Percentiles rank a stretch among this genome's conserved stretches.
These are phyloP conservation scores for Boletus sp. DNA, from an alignment of 1,284 basidiomycete genomes.

Conservation along the genomic window DNA sequence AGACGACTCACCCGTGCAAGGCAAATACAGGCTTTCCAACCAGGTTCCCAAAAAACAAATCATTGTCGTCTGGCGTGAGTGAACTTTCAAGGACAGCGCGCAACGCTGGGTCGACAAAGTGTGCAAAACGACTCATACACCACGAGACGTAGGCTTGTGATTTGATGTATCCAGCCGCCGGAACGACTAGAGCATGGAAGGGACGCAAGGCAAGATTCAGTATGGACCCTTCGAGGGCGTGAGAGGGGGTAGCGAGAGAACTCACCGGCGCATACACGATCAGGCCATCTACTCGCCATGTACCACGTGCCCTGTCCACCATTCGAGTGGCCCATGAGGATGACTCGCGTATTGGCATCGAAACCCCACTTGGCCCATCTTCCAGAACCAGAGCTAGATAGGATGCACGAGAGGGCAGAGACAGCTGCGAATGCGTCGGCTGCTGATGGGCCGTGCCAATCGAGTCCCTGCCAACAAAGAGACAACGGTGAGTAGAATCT, in stretches of 20 bases:
- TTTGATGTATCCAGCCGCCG: conserved; percentile 81
- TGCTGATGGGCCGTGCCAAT: conserved; percentile 81
- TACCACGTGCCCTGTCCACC: conserved; percentile 92
- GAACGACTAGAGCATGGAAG: conserved; percentile 47
- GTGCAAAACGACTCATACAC: conserved; percentile 66
- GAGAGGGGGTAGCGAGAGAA: background rate
- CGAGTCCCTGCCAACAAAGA: conserved; percentile 58
- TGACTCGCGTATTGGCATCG: conserved; percentile 41
- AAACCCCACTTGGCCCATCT: conserved; percentile 47
- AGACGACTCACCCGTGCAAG: conserved; percentile 65
- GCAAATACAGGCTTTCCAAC: conserved; percentile 69
- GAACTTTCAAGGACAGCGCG: conserved; percentile 70
- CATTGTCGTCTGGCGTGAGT: conserved; percentile 82
- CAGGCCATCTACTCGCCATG: conserved; percentile 62
- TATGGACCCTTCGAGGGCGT: background rate
- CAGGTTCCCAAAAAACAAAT: conserved; percentile 78
- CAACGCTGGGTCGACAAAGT: conserved; percentile 75
- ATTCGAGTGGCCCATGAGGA: conserved; percentile 87
- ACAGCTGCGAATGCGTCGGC: conserved; percentile 59
- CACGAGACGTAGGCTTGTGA: conserved; percentile 83
- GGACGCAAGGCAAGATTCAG: background rate
- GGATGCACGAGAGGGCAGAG: conserved; percentile 51
- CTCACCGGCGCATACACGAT: conserved; percentile 60
- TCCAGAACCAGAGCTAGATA: conserved; percentile 30
- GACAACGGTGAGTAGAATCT: background rate